These are phyloP conservation scores for Pyrenochaeta sp. DNA, from an alignment of 2,329 filamentous ascomycete genomes.

Conservation along the genomic window DNA sequence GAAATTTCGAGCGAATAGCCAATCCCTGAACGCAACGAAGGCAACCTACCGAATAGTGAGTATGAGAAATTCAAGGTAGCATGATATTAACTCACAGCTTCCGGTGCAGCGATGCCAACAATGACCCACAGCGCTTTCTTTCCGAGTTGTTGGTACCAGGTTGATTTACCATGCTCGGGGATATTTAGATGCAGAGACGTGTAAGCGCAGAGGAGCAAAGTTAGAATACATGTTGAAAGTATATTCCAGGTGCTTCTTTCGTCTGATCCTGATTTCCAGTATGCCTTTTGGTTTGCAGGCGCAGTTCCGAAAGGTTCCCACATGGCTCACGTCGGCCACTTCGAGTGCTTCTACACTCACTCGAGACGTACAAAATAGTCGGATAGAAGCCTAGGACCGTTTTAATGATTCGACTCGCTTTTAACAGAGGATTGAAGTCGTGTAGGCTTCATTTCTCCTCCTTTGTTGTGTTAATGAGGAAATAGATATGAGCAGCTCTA, in stretches of 20 bases:
- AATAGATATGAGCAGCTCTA: too few species aligned
- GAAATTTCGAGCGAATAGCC: conserved; percentile 1
- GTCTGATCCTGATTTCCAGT: conserved; percentile 15
- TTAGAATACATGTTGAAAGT: conserved; percentile 17
- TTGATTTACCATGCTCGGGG: conserved; percentile 6
- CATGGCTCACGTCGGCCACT: too few species aligned
- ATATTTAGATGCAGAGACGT: conserved; percentile 19
- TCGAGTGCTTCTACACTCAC: too few species aligned
- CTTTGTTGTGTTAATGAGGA: too few species aligned
- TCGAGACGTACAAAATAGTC: too few species aligned
- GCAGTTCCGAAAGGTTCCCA: conserved; percentile 10
- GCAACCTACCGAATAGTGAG: conserved; percentile 2
- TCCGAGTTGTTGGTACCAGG: conserved; percentile 1
- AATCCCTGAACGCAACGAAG: conserved; percentile 4
- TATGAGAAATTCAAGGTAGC: too few species aligned
- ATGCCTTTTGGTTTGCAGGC: conserved; percentile 1
- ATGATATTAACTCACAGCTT: conserved; percentile 7
- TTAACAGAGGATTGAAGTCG: too few species aligned
- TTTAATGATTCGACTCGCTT: too few species aligned
- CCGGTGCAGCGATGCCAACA: conserved; percentile 13
- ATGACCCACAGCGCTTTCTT: conserved; percentile 6
- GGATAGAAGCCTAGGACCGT: too few species aligned
- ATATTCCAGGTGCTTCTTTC: conserved; percentile 16
- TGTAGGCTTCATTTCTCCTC: too few species aligned
- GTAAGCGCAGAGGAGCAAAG: conserved; percentile 16